Evolutionary conservation across 305 asterid genomes (phyloP).

Genomic region (Salvia sclarea): DNA sequence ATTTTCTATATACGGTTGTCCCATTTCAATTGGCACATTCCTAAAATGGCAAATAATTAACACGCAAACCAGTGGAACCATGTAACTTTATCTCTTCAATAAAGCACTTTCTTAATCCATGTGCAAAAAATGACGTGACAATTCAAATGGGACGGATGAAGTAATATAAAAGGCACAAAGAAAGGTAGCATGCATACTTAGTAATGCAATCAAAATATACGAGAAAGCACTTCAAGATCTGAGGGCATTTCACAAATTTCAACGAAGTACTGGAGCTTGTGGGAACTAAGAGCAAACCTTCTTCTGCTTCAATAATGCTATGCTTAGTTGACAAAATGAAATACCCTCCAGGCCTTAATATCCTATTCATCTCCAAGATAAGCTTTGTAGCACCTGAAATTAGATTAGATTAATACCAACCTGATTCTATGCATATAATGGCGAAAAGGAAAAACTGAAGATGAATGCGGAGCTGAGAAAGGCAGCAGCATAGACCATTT

Average conservation of each 20-base stretch:
- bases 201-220: neutral
- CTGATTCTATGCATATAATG: conserved; percentile 5
- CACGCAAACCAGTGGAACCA: too few species aligned
- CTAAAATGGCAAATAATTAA: too few species aligned
- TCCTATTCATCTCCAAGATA: conserved; percentile 84
- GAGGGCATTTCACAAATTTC: neutral
- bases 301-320: conserved; percentile 77
- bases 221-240: neutral
- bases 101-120: too few species aligned
- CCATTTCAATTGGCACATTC: too few species aligned
- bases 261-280: neutral
- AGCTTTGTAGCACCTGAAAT: conserved; percentile 76
- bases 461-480: conserved; percentile 24
- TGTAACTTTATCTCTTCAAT: too few species aligned
- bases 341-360: conserved; percentile 95
- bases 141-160: too few species aligned
- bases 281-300: conserved; percentile 60
- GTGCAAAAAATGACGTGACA: too few species aligned
- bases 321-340: conserved; percentile 80
- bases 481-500: conserved; percentile 62
- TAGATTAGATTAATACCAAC: neutral
- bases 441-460: neutral
- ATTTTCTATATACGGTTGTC: too few species aligned
- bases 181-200: neutral
- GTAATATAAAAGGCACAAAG: neutral